A percentile compares a stretch with the other conserved stretches of the same genome.
These are phyloP conservation scores for Paecilomyces formosus DNA, from an alignment of 2,329 filamentous ascomycete species.

Conservation along the genomic window DNA sequence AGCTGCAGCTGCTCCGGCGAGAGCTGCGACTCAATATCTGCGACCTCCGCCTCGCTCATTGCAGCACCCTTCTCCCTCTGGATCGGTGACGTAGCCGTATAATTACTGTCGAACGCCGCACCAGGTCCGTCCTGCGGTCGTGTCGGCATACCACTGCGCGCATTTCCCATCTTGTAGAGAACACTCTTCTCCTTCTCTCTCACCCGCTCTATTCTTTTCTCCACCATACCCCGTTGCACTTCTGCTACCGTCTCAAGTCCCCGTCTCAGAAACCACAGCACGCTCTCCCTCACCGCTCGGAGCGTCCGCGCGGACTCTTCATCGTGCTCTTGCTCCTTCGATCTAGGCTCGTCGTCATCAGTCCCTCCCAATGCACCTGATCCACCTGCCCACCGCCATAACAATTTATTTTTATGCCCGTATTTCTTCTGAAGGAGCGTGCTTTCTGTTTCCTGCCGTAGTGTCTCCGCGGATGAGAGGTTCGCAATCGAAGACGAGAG, in stretches of 20 bases:
- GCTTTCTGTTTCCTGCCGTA: slow-evolving; percentile 68
- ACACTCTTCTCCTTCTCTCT: slow-evolving; percentile 85
- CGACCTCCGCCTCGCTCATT: slow-evolving; percentile 24
- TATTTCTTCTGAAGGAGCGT: slow-evolving; percentile 68
- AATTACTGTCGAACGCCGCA: slow-evolving; percentile 9
- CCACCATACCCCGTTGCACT: slow-evolving; percentile 87
- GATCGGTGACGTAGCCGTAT: slow-evolving; percentile 15
- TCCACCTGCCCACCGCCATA: slow-evolving; percentile 61
- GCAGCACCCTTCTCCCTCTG: slow-evolving; percentile 11
- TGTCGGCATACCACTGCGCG: slow-evolving; percentile 3
- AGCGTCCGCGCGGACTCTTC: slow-evolving; percentile 63
- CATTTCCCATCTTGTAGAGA: slow-evolving; percentile 55
- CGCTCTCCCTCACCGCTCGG: slow-evolving; percentile 67
- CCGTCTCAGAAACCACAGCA: slow-evolving; percentile 74
- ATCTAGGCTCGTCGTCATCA: slow-evolving; percentile 44
- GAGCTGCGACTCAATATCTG: slow-evolving; percentile 51
- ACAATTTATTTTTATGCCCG: slow-evolving; percentile 43
- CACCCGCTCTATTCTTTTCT: slow-evolving; percentile 74
- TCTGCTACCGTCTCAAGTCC: slow-evolving; percentile 68
- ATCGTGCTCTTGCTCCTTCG: slow-evolving; percentile 61
- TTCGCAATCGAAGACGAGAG: slow-evolving; percentile 73
- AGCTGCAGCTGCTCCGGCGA: slow-evolving; percentile 82
- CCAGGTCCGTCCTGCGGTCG: slow-evolving; percentile 9
- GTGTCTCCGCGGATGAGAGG: slow-evolving; percentile 72
- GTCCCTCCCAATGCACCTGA: slow-evolving; percentile 38